Percentiles rank a stretch among this genome's conserved stretches.
These are phyloP conservation scores for Pinus taeda DNA, from an alignment of 75 land plant species.

Conservation along the genomic window DNA sequence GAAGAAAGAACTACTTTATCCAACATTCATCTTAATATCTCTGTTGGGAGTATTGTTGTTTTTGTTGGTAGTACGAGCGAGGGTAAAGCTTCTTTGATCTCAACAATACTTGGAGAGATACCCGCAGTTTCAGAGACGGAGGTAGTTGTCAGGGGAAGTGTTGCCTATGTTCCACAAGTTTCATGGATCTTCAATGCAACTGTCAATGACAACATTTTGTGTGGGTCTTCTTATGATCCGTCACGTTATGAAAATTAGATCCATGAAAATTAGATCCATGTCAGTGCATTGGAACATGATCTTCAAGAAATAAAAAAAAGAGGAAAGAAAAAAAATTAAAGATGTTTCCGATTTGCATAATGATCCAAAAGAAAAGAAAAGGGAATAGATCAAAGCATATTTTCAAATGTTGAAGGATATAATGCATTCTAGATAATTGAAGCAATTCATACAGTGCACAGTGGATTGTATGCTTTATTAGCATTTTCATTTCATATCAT, in stretches of 20 bases:
- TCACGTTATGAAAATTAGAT: no score
- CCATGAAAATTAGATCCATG: no score
- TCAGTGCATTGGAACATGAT: no score
- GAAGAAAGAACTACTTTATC: constrained; percentile 77
- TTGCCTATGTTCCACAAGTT: constrained; percentile 95
- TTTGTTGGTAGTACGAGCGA: constrained; percentile 96
- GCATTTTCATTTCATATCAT: background rate
- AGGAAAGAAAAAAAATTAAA: constrained; percentile 16
- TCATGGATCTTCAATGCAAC: constrained; percentile 99
- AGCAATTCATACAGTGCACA: constrained; percentile 1
- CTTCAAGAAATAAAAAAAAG: constrained; percentile 6
- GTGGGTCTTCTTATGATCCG: no score
- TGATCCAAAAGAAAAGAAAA: constrained; percentile 20
- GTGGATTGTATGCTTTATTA: background rate
- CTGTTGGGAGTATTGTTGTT: constrained; percentile 82
- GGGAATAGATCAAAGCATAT: constrained; percentile 11
- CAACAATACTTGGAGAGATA: constrained; percentile 93
- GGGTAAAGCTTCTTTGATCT: constrained; percentile 88
- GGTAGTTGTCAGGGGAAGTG: constrained; percentile 65
- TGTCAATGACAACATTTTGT: no score
- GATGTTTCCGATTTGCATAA: constrained; percentile 26
- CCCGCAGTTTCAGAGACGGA: constrained; percentile 47
- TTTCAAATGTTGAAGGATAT: background rate
- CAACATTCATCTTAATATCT: constrained; percentile 74
- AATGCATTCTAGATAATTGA: background rate